Percentiles rank a stretch among this genome's conserved stretches.
phyloP scores from a whole-genome alignment of 129 eudicot genomes.

The Flaveria trinervia region DNA sequence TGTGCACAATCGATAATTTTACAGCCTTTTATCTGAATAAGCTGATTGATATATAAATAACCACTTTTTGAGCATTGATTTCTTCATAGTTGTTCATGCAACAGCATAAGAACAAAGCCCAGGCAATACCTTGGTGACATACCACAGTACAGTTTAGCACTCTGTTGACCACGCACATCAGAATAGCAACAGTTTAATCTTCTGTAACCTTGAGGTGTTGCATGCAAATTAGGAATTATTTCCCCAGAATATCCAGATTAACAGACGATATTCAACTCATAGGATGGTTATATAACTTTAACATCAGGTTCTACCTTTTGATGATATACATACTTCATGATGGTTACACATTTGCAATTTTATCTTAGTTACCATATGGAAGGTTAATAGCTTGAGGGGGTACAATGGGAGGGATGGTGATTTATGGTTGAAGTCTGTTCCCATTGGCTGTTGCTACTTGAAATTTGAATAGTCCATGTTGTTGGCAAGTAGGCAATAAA shows the following conservation, averaged over 20 bases:
- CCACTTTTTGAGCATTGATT: neutral
- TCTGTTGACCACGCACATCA: neutral
- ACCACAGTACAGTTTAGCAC: neutral
- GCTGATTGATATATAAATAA: neutral
- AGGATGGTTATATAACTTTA: neutral
- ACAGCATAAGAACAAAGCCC: neutral
- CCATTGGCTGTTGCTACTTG: neutral
- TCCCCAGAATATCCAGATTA: neutral
- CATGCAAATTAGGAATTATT: neutral
- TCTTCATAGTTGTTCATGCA: neutral
- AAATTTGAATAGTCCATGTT: neutral
- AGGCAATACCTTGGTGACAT: neutral
- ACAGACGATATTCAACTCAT: neutral
- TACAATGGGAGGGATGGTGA: neutral
- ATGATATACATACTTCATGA: neutral
- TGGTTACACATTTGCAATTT: neutral
- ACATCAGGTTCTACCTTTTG: neutral
- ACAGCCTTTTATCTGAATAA: neutral
- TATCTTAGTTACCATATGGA: neutral
- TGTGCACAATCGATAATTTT: neutral
- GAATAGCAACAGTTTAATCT: neutral
- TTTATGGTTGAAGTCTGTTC: neutral
- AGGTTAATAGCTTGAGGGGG: neutral
- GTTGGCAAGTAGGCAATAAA: slow-evolving; percentile 4
- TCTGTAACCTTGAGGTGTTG: neutral